Conservation (phyloP, 164 flowering plant species). For the Tetrastigma voinierianum region DNA sequence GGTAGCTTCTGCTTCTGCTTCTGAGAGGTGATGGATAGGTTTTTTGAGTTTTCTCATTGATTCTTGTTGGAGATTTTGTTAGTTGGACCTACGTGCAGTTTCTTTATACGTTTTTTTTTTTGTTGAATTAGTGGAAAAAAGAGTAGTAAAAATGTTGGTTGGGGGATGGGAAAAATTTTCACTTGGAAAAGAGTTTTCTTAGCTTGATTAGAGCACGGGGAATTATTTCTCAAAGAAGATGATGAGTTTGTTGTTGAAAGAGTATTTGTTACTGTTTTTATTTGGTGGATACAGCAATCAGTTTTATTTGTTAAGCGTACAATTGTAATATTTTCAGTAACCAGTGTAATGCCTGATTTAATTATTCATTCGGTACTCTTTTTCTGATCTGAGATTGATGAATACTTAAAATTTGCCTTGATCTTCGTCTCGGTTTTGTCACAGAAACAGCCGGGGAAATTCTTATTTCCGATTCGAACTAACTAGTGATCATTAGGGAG, state of each 20-base stretch:
- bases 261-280: neutral
- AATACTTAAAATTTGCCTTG: too few species aligned
- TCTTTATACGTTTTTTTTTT: neutral
- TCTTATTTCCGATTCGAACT: too few species aligned
- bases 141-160: neutral
- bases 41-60: neutral
- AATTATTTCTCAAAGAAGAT: neutral
- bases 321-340: slow-evolving; percentile 15
- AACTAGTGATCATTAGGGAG: too few species aligned
- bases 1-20: slow-evolving; percentile 71
- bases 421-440: too few species aligned
- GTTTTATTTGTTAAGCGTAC: slow-evolving; percentile 7
- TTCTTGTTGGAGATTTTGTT: slow-evolving; percentile 15
- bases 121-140: slow-evolving; percentile 10
- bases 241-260: slow-evolving; percentile 4
- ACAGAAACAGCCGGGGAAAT: too few species aligned
- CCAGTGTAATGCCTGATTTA: neutral
- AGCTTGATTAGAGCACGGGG: neutral
- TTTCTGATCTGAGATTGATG: neutral
- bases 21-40: slow-evolving; percentile 51
- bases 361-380: neutral
- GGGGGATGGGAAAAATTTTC: slow-evolving; percentile 3
- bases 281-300: slow-evolving; percentile 8
- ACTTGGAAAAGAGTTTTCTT: slow-evolving; percentile 1
- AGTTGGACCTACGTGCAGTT: slow-evolving; percentile 4